Percentiles rank a stretch among this genome's conserved stretches.
Conservation (phyloP, 176 grass and related monocot species). For the Triticum monococcum region DNA sequence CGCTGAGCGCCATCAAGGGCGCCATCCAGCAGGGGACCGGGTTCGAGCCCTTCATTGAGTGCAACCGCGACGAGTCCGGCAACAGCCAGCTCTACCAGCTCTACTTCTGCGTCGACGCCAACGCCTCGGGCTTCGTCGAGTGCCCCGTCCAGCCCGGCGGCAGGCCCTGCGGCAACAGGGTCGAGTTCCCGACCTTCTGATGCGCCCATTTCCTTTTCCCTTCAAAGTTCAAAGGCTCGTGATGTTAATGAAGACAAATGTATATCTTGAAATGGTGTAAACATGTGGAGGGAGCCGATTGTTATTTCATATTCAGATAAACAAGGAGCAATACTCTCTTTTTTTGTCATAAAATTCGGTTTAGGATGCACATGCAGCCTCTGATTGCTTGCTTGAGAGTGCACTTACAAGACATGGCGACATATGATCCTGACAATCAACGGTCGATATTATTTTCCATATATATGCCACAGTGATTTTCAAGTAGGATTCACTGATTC, state of each 20-base stretch:
- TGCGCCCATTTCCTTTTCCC: not conserved
- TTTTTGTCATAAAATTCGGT: not conserved
- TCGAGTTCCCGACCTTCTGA: slow-evolving; percentile 80
- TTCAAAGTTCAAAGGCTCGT: not conserved
- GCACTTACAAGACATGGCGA: too few relatives aligned
- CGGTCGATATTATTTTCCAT: too few relatives aligned
- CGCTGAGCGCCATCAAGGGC: slow-evolving; percentile 35
- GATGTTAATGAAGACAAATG: not conserved
- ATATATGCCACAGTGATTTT: too few relatives aligned
- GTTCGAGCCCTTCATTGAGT: slow-evolving; percentile 58
- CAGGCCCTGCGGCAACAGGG: slow-evolving; percentile 34
- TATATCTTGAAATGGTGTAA: not conserved
- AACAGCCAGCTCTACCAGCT: slow-evolving; percentile 88
- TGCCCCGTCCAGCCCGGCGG: slow-evolving; percentile 61
- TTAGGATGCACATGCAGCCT: not conserved
- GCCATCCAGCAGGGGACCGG: slow-evolving; percentile 48
- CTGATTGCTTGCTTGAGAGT: too few relatives aligned
- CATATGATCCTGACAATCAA: too few relatives aligned
- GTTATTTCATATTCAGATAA: slow-evolving; percentile 7
- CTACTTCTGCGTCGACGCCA: slow-evolving; percentile 74
- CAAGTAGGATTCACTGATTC: too few relatives aligned
- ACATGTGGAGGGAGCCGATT: not conserved
- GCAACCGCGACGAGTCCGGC: slow-evolving; percentile 75
- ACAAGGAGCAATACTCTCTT: not conserved
- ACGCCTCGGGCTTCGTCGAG: slow-evolving; percentile 45